Evolutionary conservation across 116 monocot genomes (phyloP).

Genomic region (Dioscorea cayenensis): DNA sequence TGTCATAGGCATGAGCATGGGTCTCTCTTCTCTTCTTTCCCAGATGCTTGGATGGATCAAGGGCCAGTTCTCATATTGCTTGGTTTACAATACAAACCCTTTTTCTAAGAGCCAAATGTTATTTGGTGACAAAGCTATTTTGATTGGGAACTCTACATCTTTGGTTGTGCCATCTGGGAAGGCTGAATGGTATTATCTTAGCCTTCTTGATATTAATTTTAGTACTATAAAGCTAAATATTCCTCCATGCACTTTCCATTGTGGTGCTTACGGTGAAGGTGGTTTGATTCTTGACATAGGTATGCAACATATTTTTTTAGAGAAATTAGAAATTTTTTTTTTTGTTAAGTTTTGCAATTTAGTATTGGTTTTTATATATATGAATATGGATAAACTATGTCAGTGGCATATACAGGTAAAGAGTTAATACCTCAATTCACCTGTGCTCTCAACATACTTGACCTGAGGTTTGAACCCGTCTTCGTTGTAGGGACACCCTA

Average conservation of each 20-base stretch:
- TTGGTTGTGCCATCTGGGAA: not conserved
- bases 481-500: too few species aligned
- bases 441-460: too few species aligned
- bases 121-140: not conserved
- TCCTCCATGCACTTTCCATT: not conserved
- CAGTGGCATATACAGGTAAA: too few species aligned
- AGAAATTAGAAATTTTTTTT: too few species aligned
- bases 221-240: not conserved
- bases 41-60: not conserved
- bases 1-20: not conserved
- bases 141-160: not conserved
- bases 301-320: too few species aligned
- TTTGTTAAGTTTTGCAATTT: too few species aligned
- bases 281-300: not conserved
- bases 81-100: not conserved
- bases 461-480: too few species aligned
- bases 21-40: not conserved
- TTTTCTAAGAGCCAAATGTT: not conserved
- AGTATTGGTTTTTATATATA: too few species aligned
- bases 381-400: too few species aligned
- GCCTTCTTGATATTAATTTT: not conserved
- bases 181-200: not conserved
- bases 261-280: not conserved
- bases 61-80: not conserved
- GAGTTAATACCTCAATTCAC: too few species aligned